Base-by-base conservation (phyloP, 768 basidiomycete genomes). In the Pisolithus marmoratus region DNA sequence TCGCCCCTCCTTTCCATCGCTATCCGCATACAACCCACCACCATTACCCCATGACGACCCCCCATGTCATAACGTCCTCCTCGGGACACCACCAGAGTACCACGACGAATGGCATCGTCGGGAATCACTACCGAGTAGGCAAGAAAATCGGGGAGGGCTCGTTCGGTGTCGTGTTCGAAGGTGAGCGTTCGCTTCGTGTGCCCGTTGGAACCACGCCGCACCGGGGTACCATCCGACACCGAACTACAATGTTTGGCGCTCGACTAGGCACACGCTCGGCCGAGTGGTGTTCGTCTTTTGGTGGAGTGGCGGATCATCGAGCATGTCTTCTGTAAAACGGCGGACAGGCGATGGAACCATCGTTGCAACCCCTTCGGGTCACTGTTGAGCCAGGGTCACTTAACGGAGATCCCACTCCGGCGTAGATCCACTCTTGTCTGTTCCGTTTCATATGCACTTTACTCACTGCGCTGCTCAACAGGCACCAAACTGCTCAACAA, bases 141-240 rank as follows among this genome's bases (percentile, higher is more conserved):
- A 94, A 95, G 80, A 97, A 97, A 83, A 95, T 98, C 68, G 95
- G 95, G 45, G 95, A 99, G 73, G 95, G 95, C 47, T 90, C 87
- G n/a, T 99, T 99, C 67, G 95, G 95, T 63, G 95, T 98, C 58
- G 87, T 98, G 56, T 92, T 96, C 71, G 86, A 97, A 80, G 87
- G 96, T 94, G 64, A 47, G 76, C 26, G 24, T 49, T 49, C 22
- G 36, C 2, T 17, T 23, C 23, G 24, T 15, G 22, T 27, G 11
- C 1, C 14, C 7, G n/a, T 34, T 47, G 8, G 31, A 34, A 34
- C 34, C 5, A 12, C 34, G 5, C 12, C 34, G 34, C 34, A 34
- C 34, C 34, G 14, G 4, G 34, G 15, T 34, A 15, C 34, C 34
- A 14, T 34, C 34, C 34, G 12, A 34, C 34, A 14, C 34, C 34